phyloP scores from a whole-genome alignment of 2,329 filamentous ascomycete species.

The Talaromyces piceae region DNA sequence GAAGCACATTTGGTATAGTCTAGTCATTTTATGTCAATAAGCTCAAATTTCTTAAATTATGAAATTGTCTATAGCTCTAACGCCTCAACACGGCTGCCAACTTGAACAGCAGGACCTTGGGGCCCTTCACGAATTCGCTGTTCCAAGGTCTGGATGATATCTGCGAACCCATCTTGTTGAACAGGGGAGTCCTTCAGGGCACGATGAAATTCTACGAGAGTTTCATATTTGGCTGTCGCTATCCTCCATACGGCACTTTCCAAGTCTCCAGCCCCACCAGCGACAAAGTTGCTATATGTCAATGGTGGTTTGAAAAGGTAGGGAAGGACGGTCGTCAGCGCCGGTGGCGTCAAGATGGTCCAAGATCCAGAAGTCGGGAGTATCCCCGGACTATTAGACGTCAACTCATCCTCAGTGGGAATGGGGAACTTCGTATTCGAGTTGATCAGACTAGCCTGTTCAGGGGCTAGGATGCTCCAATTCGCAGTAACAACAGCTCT shows the following conservation, averaged over 20 bases:
- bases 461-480: conserved; percentile 40
- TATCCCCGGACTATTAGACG: conserved; percentile 26
- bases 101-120: conserved; percentile 27
- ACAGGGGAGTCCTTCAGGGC: conserved; percentile 33
- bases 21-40: neutral
- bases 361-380: conserved; percentile 42
- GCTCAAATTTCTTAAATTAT: neutral
- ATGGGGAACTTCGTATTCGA: conserved; percentile 25
- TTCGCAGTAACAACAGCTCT: conserved; percentile 47
- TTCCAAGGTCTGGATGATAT: conserved; percentile 33
- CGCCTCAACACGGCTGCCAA: conserved; percentile 29
- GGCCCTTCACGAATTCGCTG: conserved; percentile 37
- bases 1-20: neutral
- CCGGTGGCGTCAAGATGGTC: conserved; percentile 46
- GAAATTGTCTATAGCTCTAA: conserved; percentile 21
- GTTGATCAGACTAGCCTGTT: conserved; percentile 18
- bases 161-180: conserved; percentile 27
- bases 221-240: conserved; percentile 51
- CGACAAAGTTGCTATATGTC: conserved; percentile 52
- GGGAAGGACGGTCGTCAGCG: conserved; percentile 45
- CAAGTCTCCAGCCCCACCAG: conserved; percentile 47
- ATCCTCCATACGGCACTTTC: conserved; percentile 53
- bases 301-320: conserved; percentile 52
- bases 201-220: conserved; percentile 43
- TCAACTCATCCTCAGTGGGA: conserved; percentile 34